Evolutionary conservation across 176 grass and related monocot genomes (phyloP).

Genomic region (Triticum aestivum): IWGSC_CS_RefSeq_v2.1 NC_057795.1:97146037-97146536

Average conservation of each 20-base stretch:
- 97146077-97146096: conserved; percentile 89
- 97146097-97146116: conserved; percentile 83
- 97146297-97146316: too few relatives aligned
- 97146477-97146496: conserved; percentile 97
- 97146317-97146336: too few relatives aligned
- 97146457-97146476: conserved; percentile 98
- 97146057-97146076: conserved; percentile 89
- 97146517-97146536: conserved; percentile 54
- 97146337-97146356: neutral
- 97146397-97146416: conserved; percentile 91
- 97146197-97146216: neutral
- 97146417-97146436: conserved; percentile 96
- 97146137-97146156: conserved; percentile 91
- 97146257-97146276: too few relatives aligned
- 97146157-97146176: conserved; percentile 57
- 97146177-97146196: conserved; percentile 18
- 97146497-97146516: conserved; percentile 81
- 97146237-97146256: too few relatives aligned
- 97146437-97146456: conserved; percentile 81
- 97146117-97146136: conserved; percentile 67
- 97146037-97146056: conserved; percentile 42
- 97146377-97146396: conserved; percentile 73
- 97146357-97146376: conserved; percentile 4
- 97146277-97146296: too few relatives aligned
- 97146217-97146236: neutral